These are phyloP conservation scores for Hypoxylon intermedium DNA, from an alignment of 495 filamentous ascomycete species.

Conservation along the genomic window DNA sequence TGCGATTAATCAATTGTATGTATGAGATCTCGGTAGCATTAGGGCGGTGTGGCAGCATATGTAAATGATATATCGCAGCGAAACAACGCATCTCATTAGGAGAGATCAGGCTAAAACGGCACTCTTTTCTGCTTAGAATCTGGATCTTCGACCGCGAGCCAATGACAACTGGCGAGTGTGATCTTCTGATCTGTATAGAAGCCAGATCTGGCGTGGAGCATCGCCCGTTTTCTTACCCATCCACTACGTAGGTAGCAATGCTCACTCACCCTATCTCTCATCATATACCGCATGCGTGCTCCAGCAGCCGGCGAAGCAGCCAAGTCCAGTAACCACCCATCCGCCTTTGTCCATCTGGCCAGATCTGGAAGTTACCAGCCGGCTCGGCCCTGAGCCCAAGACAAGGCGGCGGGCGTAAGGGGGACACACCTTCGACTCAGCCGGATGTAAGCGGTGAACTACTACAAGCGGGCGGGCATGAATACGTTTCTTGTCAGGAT, in stretches of 20 bases:
- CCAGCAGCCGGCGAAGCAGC: constrained; percentile 11
- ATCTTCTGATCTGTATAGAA: constrained; percentile 37
- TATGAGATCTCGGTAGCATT: not conserved
- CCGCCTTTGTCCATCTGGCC: constrained; percentile 20
- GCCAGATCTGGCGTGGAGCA: constrained; percentile 39
- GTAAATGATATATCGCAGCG: constrained; percentile 2
- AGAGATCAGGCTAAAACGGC: constrained; percentile 34
- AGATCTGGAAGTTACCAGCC: constrained; percentile 32
- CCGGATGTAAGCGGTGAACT: constrained; percentile 14
- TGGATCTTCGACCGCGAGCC: constrained; percentile 33
- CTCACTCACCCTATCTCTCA: constrained; percentile 31
- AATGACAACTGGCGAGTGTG: constrained; percentile 32
- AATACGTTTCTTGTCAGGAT: constrained; percentile 16
- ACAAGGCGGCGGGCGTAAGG: not conserved
- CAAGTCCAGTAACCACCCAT: constrained; percentile 31
- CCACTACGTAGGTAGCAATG: constrained; percentile 8
- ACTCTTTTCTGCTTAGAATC: constrained; percentile 14
- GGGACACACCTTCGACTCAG: constrained; percentile 10
- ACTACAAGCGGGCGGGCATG: not conserved
- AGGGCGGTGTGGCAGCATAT: constrained; percentile 1
- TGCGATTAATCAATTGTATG: not conserved
- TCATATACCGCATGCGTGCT: constrained; percentile 10
- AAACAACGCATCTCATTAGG: constrained; percentile 11
- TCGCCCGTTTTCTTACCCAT: constrained; percentile 25
- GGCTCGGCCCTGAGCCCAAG: constrained; percentile 20